phyloP scores from a whole-genome alignment of 495 filamentous ascomycete species.

The Daldinia childiae region DNA sequence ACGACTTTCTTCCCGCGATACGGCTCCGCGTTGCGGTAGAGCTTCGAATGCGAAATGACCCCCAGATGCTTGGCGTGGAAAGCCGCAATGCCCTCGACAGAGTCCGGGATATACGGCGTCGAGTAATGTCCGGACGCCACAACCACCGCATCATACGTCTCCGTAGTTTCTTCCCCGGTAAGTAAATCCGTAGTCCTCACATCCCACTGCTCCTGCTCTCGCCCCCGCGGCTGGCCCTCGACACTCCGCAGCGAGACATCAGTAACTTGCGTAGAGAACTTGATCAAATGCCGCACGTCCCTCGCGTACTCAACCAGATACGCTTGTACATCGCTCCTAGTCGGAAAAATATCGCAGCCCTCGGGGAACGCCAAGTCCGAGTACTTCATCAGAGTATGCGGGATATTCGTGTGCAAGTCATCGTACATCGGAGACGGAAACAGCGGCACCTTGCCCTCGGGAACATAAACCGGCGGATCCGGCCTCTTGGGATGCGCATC shows the following conservation, averaged over 20 bases:
- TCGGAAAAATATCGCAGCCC: slow-evolving; percentile 75
- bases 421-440: slow-evolving; percentile 82
- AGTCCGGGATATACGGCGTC: slow-evolving; percentile 71
- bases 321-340: slow-evolving; percentile 68
- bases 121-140: slow-evolving; percentile 86
- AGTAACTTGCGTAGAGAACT: slow-evolving; percentile 55
- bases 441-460: slow-evolving; percentile 50
- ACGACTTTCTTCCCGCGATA: slow-evolving; percentile 67
- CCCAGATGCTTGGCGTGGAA: slow-evolving; percentile 70
- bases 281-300: slow-evolving; percentile 62
- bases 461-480: slow-evolving; percentile 50
- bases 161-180: slow-evolving; percentile 50
- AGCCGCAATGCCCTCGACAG: slow-evolving; percentile 49
- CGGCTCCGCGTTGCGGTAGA: slow-evolving; percentile 68
- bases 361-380: slow-evolving; percentile 73
- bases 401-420: slow-evolving; percentile 84
- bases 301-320: slow-evolving; percentile 81
- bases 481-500: slow-evolving; percentile 50
- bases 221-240: not conserved
- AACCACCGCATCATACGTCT: slow-evolving; percentile 79
- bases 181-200: slow-evolving; percentile 55
- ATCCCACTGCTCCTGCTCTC: slow-evolving; percentile 58
- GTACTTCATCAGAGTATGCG: slow-evolving; percentile 81
- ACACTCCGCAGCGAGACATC: slow-evolving; percentile 45
- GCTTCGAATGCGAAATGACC: slow-evolving; percentile 81